phyloP scores from a whole-genome alignment of 257 asterid species.

The Nicotiana noctiflora region DNA sequence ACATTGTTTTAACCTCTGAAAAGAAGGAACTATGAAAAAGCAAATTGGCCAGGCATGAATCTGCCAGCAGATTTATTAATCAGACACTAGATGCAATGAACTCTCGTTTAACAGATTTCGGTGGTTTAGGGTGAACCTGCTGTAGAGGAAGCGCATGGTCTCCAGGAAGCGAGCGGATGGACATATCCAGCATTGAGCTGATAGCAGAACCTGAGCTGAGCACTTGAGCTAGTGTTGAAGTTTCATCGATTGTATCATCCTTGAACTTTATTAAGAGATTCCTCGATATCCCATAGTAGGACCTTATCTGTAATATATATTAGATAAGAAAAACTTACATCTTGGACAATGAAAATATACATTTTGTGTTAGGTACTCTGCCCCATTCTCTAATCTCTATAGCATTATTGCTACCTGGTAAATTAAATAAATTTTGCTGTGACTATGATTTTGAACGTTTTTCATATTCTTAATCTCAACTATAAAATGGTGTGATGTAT shows the following conservation, averaged over 20 bases:
- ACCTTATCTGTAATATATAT: constrained; percentile 52
- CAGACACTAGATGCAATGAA: neutral
- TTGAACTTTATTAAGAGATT: constrained; percentile 83
- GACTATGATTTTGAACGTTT: neutral
- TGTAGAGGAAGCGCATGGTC: constrained; percentile 92
- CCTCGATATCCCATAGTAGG: constrained; percentile 87
- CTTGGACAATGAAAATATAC: neutral
- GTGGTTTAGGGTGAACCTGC: constrained; percentile 45
- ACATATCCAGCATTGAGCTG: constrained; percentile 92
- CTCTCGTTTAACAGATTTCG: neutral
- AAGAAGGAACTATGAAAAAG: neutral
- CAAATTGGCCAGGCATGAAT: neutral
- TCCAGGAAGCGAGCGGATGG: constrained; percentile 82
- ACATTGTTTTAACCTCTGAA: neutral
- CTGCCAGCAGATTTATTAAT: neutral
- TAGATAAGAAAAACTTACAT: neutral
- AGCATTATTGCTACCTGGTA: neutral
- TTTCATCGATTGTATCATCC: constrained; percentile 90
- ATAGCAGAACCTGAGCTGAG: constrained; percentile 88
- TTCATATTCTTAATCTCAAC: neutral
- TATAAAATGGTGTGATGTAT: neutral
- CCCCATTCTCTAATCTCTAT: neutral
- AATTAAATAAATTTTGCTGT: neutral
- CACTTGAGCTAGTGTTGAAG: constrained; percentile 73
- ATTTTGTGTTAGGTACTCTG: neutral